Evolutionary conservation across 2,329 filamentous ascomycete species (phyloP).

Genomic region (Trichoderma simmonsii): DNA sequence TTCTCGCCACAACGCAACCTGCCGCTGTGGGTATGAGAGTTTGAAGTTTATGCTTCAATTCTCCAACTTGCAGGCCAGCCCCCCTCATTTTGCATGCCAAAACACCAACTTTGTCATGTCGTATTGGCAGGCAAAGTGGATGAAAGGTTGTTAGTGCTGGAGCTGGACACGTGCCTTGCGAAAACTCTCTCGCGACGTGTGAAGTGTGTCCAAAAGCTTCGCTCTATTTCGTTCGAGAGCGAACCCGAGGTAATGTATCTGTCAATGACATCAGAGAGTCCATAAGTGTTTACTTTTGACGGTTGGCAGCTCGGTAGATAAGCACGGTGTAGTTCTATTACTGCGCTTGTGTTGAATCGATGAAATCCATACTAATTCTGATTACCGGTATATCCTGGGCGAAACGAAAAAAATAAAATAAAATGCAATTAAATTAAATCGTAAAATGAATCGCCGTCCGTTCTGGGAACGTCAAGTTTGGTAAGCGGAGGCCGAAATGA

Average conservation of each 20-base stretch:
- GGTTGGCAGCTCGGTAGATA: not conserved
- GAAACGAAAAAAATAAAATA: too few species aligned
- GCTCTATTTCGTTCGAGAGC: not conserved
- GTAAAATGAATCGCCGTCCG: not conserved
- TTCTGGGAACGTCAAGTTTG: not conserved
- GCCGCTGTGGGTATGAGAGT: not conserved
- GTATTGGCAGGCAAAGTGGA: not conserved
- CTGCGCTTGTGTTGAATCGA: not conserved
- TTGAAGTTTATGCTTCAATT: not conserved
- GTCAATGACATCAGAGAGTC: conserved; percentile 5
- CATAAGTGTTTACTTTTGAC: too few species aligned
- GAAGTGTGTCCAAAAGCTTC: not conserved
- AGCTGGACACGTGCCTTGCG: not conserved
- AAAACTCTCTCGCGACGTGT: not conserved
- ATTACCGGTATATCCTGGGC: not conserved
- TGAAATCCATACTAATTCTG: not conserved
- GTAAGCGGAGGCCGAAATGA: not conserved
- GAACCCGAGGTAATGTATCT: not conserved
- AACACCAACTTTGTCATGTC: not conserved
- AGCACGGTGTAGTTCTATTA: not conserved
- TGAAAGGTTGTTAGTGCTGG: not conserved
- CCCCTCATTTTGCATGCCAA: not conserved
- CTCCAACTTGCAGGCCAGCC: not conserved
- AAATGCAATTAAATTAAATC: not conserved
- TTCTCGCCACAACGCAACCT: not conserved